These are phyloP conservation scores for Venturia asperata DNA, from an alignment of 2,329 filamentous ascomycete genomes.

Conservation along the genomic window DNA sequence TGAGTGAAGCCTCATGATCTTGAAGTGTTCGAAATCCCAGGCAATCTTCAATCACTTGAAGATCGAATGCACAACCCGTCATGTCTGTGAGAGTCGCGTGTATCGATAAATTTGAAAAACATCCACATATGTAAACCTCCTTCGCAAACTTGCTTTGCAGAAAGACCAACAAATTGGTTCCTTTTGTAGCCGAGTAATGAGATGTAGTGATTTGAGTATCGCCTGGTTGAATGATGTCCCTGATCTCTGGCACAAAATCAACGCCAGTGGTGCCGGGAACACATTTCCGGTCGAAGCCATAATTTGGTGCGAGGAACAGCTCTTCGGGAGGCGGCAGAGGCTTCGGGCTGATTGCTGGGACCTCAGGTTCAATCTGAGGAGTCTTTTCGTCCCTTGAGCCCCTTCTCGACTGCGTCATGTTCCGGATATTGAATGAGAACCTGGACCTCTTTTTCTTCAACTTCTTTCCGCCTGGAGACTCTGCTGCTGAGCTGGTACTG, in stretches of 20 bases:
- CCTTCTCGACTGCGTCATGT: neutral
- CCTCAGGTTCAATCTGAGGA: neutral
- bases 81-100: conserved; percentile 90
- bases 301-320: conserved; percentile 4
- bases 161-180: conserved; percentile 64
- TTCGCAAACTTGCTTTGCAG: conserved; percentile 82
- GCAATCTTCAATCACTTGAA: conserved; percentile 83
- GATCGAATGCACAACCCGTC: conserved; percentile 76
- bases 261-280: conserved; percentile 4
- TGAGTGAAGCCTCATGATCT: conserved; percentile 64
- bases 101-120: conserved; percentile 78
- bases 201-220: conserved; percentile 60
- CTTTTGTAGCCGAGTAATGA: conserved; percentile 81
- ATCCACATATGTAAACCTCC: conserved; percentile 82
- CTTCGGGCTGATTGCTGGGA: neutral
- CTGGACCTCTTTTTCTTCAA: conserved; percentile 2
- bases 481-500: neutral
- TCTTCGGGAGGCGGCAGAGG: neutral
- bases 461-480: neutral
- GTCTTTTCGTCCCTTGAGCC: neutral
- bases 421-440: conserved; percentile 20
- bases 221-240: conserved; percentile 21
- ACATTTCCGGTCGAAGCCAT: neutral
- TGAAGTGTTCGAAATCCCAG: conserved; percentile 67
- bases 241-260: conserved; percentile 30